phyloP scores from a whole-genome alignment of 106 monocot genomes.

The Platanthera zijinensis region DNA sequence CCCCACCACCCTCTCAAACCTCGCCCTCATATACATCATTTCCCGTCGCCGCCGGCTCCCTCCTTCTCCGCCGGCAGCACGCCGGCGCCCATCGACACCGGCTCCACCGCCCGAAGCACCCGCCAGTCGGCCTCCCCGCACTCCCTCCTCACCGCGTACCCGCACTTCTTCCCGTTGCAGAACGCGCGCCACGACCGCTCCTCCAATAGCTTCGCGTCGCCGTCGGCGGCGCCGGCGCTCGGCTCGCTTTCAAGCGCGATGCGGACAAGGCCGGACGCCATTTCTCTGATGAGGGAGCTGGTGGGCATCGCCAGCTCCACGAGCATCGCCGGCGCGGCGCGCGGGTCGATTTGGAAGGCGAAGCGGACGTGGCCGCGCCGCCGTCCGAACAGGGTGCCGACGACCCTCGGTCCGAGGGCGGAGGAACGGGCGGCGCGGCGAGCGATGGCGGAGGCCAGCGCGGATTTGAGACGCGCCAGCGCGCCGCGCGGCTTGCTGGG shows the following conservation, averaged over 20 bases:
- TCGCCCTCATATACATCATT: constrained; percentile 61
- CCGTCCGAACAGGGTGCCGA: constrained; percentile 11
- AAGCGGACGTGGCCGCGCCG: constrained; percentile 12
- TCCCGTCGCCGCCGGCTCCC: constrained; percentile 5
- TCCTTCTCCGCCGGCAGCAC: constrained; percentile 22
- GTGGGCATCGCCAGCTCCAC: constrained; percentile 48
- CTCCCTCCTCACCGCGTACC: constrained; percentile 26
- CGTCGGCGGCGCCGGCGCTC: background rate
- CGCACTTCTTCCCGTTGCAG: constrained; percentile 44
- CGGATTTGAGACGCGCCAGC: background rate
- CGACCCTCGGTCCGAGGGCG: constrained; percentile 1
- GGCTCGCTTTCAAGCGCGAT: constrained; percentile 36
- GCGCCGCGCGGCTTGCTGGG: background rate
- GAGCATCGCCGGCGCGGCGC: constrained; percentile 10
- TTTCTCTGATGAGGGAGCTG: constrained; percentile 31
- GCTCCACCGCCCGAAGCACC: constrained; percentile 38
- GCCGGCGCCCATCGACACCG: constrained; percentile 54
- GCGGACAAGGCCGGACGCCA: constrained; percentile 55
- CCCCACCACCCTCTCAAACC: constrained; percentile 60
- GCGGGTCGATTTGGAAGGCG: constrained; percentile 12
- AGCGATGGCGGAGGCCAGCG: background rate
- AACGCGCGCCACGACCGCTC: constrained; percentile 25
- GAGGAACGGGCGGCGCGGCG: background rate
- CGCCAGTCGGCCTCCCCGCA: constrained; percentile 21
- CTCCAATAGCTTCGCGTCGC: constrained; percentile 4